Evolutionary conservation across 768 basidiomycete genomes (phyloP), one percentile per base, ranked within the genome.

Genomic region (Amanita polypyramis): DNA sequence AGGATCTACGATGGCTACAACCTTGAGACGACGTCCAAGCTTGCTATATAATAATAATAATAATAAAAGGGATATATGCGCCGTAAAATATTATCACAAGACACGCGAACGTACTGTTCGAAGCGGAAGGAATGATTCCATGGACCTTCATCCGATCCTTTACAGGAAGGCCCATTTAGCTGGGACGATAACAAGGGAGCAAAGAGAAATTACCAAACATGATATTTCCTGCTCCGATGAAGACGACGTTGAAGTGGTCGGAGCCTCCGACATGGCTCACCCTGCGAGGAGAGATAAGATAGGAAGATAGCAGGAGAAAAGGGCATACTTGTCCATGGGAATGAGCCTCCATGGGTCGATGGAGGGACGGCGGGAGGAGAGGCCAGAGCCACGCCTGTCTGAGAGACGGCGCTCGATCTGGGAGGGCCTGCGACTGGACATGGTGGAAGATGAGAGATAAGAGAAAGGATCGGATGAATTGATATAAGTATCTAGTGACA

Each of bases 211-310:
- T 45, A 80, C 93, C 94, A 61, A 98, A 98, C 92, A 96, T 96
- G 69, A 97, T 94, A 68, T 96, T 95, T 12, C 93, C 94, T 21
- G 94, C 94, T 43, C 94, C 94, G 56, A 98, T 73, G 65, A 95
- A 93, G 62, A 95, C 80, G 46, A 98, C 82, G 63, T 96, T 95
- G 75, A 96, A 96, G 59, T 83, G 73, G 55, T 85, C 78, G 41
- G 77, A 65, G 12, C 80, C 82, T 46, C 70, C 70, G 46, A 80
- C 60, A 42, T 76, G 72, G 54, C 66, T 65, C 47, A 66, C 62
- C 60, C 76, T 81, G 64, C 25, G 41, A 7, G 15, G 30, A 25
- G 39, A 45, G 45, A 43, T 51, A 39, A 33, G 44, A 49, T 37
- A 47, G 37, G 36, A 27, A 42, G 8, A 23, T 25, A 30, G 27